Conservation (phyloP, 2,329 filamentous ascomycete species). For the Coniochaeta pulveracea region DNA sequence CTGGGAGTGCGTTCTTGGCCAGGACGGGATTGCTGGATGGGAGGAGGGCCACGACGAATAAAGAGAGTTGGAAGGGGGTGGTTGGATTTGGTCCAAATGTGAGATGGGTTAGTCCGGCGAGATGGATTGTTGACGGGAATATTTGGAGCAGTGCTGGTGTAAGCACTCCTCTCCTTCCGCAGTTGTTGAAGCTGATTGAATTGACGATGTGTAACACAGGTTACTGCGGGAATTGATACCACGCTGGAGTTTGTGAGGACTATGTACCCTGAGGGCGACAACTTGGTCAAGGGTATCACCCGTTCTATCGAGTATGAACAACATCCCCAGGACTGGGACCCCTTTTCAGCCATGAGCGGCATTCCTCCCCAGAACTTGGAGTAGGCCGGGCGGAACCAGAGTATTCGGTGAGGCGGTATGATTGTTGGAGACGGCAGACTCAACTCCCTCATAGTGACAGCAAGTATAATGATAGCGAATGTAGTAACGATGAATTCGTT, state of each 20-base stretch:
- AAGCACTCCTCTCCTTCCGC: constrained; percentile 18
- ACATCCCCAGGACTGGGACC: constrained; percentile 11
- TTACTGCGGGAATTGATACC: constrained; percentile 24
- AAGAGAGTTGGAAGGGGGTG: constrained; percentile 39
- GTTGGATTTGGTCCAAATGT: constrained; percentile 35
- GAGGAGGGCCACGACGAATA: constrained; percentile 54
- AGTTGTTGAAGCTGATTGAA: constrained; percentile 20
- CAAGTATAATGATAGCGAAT: too few species aligned
- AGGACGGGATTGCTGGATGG: constrained; percentile 49
- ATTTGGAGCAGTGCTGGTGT: constrained; percentile 54
- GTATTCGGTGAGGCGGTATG: too few species aligned
- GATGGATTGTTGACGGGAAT: constrained; percentile 56
- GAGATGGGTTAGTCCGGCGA: constrained; percentile 41
- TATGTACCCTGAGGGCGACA: constrained; percentile 37
- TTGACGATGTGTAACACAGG: constrained; percentile 11
- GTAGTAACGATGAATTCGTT: too few species aligned
- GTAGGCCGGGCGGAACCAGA: too few species aligned
- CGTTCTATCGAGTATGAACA: constrained; percentile 41
- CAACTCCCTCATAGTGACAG: too few species aligned
- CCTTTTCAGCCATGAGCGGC: constrained; percentile 8
- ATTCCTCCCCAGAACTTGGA: constrained; percentile 9
- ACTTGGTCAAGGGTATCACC: constrained; percentile 31
- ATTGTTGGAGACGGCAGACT: too few species aligned
- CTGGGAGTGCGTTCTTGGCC: constrained; percentile 48
- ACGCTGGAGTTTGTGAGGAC: constrained; percentile 23